These are phyloP conservation scores for Lasiodiplodia sp. DNA, from an alignment of 2,329 filamentous ascomycete species.

Conservation along the genomic window DNA sequence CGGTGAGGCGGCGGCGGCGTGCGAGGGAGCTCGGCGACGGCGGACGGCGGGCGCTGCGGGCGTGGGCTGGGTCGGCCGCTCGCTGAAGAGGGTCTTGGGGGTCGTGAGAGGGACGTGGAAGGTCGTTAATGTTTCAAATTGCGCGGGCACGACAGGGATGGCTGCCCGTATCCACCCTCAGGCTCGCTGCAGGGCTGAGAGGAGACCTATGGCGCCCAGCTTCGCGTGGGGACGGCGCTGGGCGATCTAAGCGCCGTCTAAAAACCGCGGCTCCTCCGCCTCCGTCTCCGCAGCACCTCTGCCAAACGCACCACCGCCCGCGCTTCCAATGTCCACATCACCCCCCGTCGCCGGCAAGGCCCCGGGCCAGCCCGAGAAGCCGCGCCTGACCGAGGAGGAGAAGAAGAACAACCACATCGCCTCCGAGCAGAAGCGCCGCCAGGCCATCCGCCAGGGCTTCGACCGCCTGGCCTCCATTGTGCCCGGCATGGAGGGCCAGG, in stretches of 20 bases:
- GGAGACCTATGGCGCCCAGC: constrained; percentile 7
- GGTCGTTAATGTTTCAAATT: constrained; percentile 28
- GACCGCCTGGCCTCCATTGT: constrained; percentile 81
- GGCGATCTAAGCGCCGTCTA: constrained; percentile 13
- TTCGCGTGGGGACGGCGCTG: constrained; percentile 24
- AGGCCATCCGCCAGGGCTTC: constrained; percentile 83
- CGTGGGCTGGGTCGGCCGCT: constrained; percentile 8
- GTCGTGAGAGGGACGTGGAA: constrained; percentile 19
- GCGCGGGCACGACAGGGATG: constrained; percentile 27
- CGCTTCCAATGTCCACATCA: constrained; percentile 26
- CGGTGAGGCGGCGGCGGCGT: constrained; percentile 22
- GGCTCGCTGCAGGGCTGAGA: constrained; percentile 25
- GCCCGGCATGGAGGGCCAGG: constrained; percentile 81
- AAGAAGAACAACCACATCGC: constrained; percentile 79
- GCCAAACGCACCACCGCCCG: constrained; percentile 2
- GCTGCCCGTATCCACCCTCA: constrained; percentile 26
- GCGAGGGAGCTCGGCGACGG: background rate
- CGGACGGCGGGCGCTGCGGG: constrained; percentile 1
- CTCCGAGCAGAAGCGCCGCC: constrained; percentile 71
- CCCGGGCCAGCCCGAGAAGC: constrained; percentile 56
- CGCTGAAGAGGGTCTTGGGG: background rate
- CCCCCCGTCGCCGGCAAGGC: constrained; percentile 5
- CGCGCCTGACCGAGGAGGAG: constrained; percentile 71
- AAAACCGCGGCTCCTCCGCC: constrained; percentile 19
- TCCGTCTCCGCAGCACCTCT: constrained; percentile 9